Percentiles rank a stretch among this genome's conserved stretches.
These are phyloP conservation scores for Epichloe uncinata DNA, from an alignment of 2,329 filamentous ascomycete genomes.

Conservation along the genomic window DNA sequence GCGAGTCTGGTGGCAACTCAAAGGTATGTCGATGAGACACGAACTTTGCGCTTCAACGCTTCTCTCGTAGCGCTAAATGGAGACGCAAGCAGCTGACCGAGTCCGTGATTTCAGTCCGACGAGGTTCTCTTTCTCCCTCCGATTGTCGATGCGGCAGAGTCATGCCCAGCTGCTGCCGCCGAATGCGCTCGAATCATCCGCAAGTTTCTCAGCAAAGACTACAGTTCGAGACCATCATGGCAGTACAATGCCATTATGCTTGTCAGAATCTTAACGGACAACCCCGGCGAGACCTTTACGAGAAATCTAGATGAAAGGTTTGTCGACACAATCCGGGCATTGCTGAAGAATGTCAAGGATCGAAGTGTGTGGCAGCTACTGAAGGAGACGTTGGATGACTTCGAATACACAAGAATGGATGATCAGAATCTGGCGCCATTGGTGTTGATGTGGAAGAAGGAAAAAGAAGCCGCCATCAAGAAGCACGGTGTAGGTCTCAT, in stretches of 20 bases:
- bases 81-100: not conserved
- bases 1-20: conserved; percentile 55
- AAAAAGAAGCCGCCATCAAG: conserved; percentile 55
- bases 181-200: conserved; percentile 71
- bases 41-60: not conserved
- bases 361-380: conserved; percentile 71
- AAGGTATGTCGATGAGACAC: conserved; percentile 25
- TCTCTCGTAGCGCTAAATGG: not conserved
- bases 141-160: conserved; percentile 92
- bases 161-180: conserved; percentile 71
- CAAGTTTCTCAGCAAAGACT: conserved; percentile 66
- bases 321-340: conserved; percentile 57
- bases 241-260: conserved; percentile 98
- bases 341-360: conserved; percentile 60
- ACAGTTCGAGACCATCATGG: conserved; percentile 49
- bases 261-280: conserved; percentile 79
- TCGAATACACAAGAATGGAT: conserved; percentile 57
- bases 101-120: conserved; percentile 45
- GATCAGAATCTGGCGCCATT: conserved; percentile 63
- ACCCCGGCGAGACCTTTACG: conserved; percentile 85
- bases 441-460: conserved; percentile 78
- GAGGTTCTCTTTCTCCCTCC: conserved; percentile 86
- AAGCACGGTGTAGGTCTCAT: conserved; percentile 31
- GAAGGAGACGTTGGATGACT: conserved; percentile 70
- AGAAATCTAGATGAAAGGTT: conserved; percentile 80